phyloP scores from a whole-genome alignment of 2,329 filamentous ascomycete species.

The Alternaria arbusti region DNA sequence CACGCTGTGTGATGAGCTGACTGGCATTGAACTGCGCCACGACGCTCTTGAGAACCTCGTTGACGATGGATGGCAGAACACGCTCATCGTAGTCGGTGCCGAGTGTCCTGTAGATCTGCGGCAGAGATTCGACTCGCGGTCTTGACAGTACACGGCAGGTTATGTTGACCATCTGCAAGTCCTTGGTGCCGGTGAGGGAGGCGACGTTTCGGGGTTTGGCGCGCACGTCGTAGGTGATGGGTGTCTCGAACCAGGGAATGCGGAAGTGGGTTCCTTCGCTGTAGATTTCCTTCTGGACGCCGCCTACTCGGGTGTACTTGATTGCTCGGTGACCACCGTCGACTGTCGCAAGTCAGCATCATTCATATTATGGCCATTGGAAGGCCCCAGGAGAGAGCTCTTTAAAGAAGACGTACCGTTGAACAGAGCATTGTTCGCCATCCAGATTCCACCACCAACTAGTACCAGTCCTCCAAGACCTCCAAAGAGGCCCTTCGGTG shows the following conservation, averaged over 20 bases:
- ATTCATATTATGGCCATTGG: neutral
- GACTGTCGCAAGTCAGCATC: constrained; percentile 60
- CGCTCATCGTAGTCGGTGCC: constrained; percentile 97
- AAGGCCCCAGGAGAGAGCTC: neutral
- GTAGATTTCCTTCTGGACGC: constrained; percentile 97
- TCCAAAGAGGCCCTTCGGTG: constrained; percentile 61
- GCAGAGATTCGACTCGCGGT: constrained; percentile 84
- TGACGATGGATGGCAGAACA: constrained; percentile 97
- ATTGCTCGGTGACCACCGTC: constrained; percentile 99
- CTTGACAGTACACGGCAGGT: constrained; percentile 98
- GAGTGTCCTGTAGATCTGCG: constrained; percentile 95
- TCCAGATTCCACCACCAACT: constrained; percentile 60
- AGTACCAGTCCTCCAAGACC: constrained; percentile 62
- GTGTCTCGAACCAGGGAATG: constrained; percentile 97
- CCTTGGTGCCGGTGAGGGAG: constrained; percentile 97
- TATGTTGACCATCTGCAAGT: constrained; percentile 99
- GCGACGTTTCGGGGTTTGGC: constrained; percentile 96
- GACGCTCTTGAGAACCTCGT: constrained; percentile 98
- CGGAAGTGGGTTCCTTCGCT: constrained; percentile 95
- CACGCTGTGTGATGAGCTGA: constrained; percentile 98
- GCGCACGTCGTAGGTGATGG: constrained; percentile 96
- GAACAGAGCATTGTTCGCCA: constrained; percentile 70
- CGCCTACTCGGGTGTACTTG: constrained; percentile 92
- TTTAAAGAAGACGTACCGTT: constrained; percentile 60
- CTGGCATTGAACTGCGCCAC: constrained; percentile 98